Conservation (phyloP, 306 rosid genomes). For the Prosopis cineraria region DNA sequence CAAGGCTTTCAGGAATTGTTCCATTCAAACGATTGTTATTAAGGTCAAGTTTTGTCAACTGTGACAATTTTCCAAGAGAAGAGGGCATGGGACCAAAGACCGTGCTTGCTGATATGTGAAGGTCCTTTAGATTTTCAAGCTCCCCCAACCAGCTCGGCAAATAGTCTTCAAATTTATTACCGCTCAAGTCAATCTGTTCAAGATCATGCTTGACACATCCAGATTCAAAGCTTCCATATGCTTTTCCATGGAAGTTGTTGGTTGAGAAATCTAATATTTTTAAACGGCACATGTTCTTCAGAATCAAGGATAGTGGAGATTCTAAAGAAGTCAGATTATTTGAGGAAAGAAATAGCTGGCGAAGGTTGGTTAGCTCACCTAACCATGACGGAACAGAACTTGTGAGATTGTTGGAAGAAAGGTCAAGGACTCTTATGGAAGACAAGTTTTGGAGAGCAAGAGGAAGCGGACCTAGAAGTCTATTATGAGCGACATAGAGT, state of each 20-base stretch:
- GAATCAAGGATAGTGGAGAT: neutral
- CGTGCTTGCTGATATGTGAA: neutral
- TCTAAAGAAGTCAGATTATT: neutral
- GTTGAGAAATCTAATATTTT: neutral
- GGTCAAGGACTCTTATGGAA: slow-evolving; percentile 9
- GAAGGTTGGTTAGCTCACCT: neutral
- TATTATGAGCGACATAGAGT: neutral
- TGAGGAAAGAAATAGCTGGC: neutral
- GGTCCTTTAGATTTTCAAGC: neutral
- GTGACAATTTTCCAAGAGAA: neutral
- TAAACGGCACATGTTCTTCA: neutral
- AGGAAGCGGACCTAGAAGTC: neutral
- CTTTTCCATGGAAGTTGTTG: neutral
- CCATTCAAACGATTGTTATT: neutral
- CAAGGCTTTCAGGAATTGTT: neutral
- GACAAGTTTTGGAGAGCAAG: slow-evolving; percentile 21
- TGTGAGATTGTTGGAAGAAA: neutral
- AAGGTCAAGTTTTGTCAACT: neutral
- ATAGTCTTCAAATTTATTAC: neutral
- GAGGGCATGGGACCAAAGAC: neutral
- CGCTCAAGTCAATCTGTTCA: neutral
- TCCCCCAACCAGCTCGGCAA: neutral
- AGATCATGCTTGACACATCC: neutral
- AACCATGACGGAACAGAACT: slow-evolving; percentile 16
- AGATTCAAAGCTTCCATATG: neutral